These are phyloP conservation scores for Teunomyces cretensis DNA, from an alignment of 805 yeast species.

Conservation along the genomic window DNA sequence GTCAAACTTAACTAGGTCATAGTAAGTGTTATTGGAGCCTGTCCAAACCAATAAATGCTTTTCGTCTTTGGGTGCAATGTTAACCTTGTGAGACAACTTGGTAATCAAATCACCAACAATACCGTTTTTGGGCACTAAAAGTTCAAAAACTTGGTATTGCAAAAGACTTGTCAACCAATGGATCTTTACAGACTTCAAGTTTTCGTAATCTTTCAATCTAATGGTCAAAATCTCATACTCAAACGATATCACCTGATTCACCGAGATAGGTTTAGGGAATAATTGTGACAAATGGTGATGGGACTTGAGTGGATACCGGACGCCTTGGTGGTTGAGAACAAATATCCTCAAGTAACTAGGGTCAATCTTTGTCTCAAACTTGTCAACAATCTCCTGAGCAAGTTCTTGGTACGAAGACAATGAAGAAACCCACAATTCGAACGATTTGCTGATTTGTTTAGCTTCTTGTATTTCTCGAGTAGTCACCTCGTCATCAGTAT, in stretches of 20 bases:
- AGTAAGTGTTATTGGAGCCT: constrained; percentile 39
- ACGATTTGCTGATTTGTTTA: constrained; percentile 23
- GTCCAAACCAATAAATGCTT: constrained; percentile 59
- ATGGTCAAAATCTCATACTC: constrained; percentile 78
- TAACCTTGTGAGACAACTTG: constrained; percentile 55
- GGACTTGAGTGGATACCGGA: constrained; percentile 47
- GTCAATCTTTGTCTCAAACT: constrained; percentile 46
- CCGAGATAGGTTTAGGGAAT: constrained; percentile 44
- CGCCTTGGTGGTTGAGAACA: constrained; percentile 58
- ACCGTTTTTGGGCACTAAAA: constrained; percentile 65
- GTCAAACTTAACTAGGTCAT: constrained; percentile 38
- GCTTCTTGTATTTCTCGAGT: constrained; percentile 18
- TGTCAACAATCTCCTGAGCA: constrained; percentile 57
- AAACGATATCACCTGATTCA: constrained; percentile 45
- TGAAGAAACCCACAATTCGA: constrained; percentile 71
- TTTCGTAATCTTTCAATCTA: constrained; percentile 74
- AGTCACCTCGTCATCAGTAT: constrained; percentile 13
- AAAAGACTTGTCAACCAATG: constrained; percentile 72
- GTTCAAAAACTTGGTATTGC: constrained; percentile 66
- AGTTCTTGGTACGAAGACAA: constrained; percentile 58
- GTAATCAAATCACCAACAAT: constrained; percentile 55
- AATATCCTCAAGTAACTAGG: constrained; percentile 66
- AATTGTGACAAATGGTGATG: constrained; percentile 36
- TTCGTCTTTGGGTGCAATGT: constrained; percentile 47
- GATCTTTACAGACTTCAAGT: constrained; percentile 62